Base-by-base conservation (phyloP, 169 alveolate genomes). In the Eimeria brunetti region DNA sequence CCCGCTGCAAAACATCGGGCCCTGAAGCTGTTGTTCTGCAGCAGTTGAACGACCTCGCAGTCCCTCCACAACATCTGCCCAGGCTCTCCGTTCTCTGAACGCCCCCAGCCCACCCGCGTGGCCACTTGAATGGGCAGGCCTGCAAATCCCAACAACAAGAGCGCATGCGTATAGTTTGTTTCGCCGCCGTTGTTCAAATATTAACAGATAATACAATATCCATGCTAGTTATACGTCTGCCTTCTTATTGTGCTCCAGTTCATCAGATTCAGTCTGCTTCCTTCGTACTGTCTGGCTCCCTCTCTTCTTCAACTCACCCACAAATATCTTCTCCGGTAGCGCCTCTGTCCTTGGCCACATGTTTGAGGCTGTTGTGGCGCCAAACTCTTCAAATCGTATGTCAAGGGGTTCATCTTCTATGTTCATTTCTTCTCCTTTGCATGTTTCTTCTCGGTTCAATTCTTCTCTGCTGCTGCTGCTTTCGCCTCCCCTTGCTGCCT, bases 51-150 rank as follows among this genome's bases (percentile, higher is more conserved):
- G 51, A 91, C 95, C 62, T 91, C 95, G 64, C 95, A 84, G 90
- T 91, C 95, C n/a, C 95, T 75, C 95, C 95, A 91, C 58, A 91
- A 67, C 71, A 91, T 53, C 20, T 90, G 80, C 46, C 91, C 78
- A 49, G 58, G 46, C 8, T 78, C 95, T 56, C 88, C 95, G 30
- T 30, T 36, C 16, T 58, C 92, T 24, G 81, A 9, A 18, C 92
- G 83, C 62, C 78, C 81, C 83, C 83, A 62, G 22, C 92, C 80
- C 44, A 64, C 81, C 92, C 78, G 38, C 62, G 81, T 41, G 53
- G 83, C 89, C 73, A 81, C 89, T n/a, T 81, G 89, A 41, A 86
- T 49, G 56, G 81, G 92, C 16, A 86, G 64, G 14, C 81, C 92
- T 64, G 83, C 78, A 16, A 38, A 14, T 9, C 36, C 86, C 27